Conservation (phyloP, 345 rosid genomes). For the Brassica juncea region DNA sequence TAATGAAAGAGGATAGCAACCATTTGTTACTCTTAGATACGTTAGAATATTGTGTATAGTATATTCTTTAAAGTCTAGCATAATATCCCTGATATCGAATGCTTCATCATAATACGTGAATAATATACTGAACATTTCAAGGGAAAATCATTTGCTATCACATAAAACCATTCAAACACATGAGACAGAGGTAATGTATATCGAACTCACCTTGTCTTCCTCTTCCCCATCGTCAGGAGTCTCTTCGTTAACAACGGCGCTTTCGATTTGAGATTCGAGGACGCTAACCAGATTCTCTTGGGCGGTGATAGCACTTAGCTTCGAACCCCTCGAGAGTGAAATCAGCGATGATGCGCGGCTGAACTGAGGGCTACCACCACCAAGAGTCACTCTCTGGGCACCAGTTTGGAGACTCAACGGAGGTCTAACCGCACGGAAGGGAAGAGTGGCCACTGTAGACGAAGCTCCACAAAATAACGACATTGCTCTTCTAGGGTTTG, state of each 20-base stretch:
- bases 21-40: no score
- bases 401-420: neutral
- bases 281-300: slow-evolving; percentile 50
- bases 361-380: neutral
- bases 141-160: no score
- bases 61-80: no score
- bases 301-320: slow-evolving; percentile 19
- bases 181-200: neutral
- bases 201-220: slow-evolving; percentile 16
- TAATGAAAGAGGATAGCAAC: neutral
- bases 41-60: no score
- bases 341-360: neutral
- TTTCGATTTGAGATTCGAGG: slow-evolving; percentile 54
- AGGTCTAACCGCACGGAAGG: neutral
- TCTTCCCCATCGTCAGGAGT: slow-evolving; percentile 26
- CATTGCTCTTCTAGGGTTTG: neutral
- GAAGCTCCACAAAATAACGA: neutral
- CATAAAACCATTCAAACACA: neutral
- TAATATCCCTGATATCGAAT: no score
- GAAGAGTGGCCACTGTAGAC: neutral
- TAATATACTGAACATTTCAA: no score
- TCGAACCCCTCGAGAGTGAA: slow-evolving; percentile 33
- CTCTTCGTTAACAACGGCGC: slow-evolving; percentile 42
- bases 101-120: no score
- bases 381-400: neutral